These are phyloP conservation scores for Diplodia scrobiculata DNA, from an alignment of 2,329 filamentous ascomycete genomes.

Conservation along the genomic window DNA sequence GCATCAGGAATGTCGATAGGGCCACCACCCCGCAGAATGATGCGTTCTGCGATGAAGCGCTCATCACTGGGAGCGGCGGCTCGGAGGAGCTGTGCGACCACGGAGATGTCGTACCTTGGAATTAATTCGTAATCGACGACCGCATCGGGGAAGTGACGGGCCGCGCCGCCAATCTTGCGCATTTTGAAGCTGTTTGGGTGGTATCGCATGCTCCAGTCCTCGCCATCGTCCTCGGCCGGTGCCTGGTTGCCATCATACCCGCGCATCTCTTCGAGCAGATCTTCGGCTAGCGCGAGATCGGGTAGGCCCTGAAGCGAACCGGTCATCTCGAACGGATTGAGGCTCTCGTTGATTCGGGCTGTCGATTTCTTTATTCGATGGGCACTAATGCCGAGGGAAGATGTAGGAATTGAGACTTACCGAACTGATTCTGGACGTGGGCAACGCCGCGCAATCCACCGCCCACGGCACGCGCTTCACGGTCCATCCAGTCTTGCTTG, in stretches of 20 bases:
- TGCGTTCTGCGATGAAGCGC: conserved; percentile 21
- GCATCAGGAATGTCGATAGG: conserved; percentile 10
- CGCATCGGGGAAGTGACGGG: not conserved
- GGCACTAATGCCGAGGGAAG: not conserved
- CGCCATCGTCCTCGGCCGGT: not conserved
- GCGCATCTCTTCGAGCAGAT: conserved; percentile 16
- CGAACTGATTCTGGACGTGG: conserved; percentile 8
- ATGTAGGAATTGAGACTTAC: not conserved
- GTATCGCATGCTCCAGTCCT: conserved; percentile 13
- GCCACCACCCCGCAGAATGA: conserved; percentile 17
- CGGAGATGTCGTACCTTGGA: not conserved
- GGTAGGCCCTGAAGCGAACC: conserved; percentile 11
- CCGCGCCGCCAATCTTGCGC: conserved; percentile 19
- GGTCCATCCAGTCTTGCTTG: conserved; percentile 22
- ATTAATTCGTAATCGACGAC: conserved; percentile 17
- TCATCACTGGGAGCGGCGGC: not conserved
- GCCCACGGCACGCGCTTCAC: conserved; percentile 18
- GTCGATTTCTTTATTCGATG: not conserved
- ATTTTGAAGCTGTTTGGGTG: conserved; percentile 18
- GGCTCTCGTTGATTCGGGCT: conserved; percentile 21
- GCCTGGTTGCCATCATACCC: conserved; percentile 20
- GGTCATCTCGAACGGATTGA: conserved; percentile 17
- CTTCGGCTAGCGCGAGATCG: conserved; percentile 26
- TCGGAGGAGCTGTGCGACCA: not conserved
- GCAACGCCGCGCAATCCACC: conserved; percentile 15